Evolutionary conservation across 768 basidiomycete species (phyloP), one percentile per base, ranked within the genome.

Genomic region (Lactarius tabidus): DNA sequence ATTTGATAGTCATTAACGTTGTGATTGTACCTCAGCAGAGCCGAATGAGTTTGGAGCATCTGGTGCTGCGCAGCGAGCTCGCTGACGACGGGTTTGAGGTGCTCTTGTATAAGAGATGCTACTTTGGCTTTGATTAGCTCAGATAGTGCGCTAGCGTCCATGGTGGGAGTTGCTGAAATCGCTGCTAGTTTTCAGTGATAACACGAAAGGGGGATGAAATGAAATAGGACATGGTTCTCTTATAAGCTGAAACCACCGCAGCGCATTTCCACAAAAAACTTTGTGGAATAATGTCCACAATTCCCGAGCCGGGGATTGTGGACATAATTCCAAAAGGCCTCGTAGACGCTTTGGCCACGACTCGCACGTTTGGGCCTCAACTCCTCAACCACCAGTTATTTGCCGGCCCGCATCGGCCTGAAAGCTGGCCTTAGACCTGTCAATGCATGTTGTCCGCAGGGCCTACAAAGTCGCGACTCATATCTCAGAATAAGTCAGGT

Each of bases 1-100:
- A 54, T 58, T 33, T 66, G 65, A 15, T 62, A 66, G 51, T 62
- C 39, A 18, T 62, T 66, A 26, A 66, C 41, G 7, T 66, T 66
- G 57, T 66, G 57, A 26, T 66, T 59, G 51, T 66, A 39, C 28
- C 18, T 62, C 18, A 66, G 41, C 14, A 66, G 28, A 2, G 60
- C 48, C 14, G 62, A 26, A 29, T 66, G 57, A 12, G 33, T 58
- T 15, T 20, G 39, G 12, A 66, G 60, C 4, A 56, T 58, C 29
- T 41, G 20, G 15, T 48, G 60, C 39, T 66, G 65, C 35, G 51
- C 51, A 3, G 56, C 65, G 18, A 66, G 57, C 51, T 62, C 65
- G 5, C 41, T 29, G 29, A 62, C 52, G 33, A 66, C 45, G n/a
- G 65, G 65, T 51, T 53, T 52, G 33, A 66, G 60, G 39, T 62